Conservation (phyloP, 345 rosid species). For the Melaleuca quinquenervia region DNA sequence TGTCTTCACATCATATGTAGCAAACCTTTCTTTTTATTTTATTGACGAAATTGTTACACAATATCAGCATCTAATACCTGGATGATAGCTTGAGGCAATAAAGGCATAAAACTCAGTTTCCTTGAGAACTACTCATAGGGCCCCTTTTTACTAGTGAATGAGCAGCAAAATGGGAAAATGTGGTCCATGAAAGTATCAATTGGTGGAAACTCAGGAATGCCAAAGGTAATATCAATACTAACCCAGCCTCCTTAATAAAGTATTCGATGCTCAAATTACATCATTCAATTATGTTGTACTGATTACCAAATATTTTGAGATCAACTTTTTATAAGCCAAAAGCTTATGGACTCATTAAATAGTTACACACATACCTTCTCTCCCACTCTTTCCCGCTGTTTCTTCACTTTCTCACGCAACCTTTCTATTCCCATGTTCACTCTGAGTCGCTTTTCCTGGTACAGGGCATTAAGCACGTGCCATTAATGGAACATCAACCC, state of each 20-base stretch:
- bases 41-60: background rate
- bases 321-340: background rate
- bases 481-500: background rate
- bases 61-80: background rate
- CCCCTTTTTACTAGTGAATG: background rate
- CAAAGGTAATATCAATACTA: background rate
- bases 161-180: background rate
- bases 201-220: background rate
- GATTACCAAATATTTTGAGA: background rate
- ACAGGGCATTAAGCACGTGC: background rate
- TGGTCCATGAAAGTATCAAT: background rate
- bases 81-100: background rate
- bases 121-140: background rate
- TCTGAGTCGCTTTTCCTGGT: constrained; percentile 82
- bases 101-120: background rate
- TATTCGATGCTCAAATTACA: background rate
- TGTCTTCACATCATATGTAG: background rate
- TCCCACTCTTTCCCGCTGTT: constrained; percentile 70
- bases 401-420: constrained; percentile 83
- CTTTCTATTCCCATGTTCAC: constrained; percentile 88
- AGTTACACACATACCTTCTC: constrained; percentile 23
- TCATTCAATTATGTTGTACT: background rate
- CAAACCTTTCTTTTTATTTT: background rate
- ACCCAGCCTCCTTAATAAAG: background rate
- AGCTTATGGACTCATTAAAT: background rate